phyloP scores from a whole-genome alignment of 176 grass and related monocot species.

The Alloteropsis semialata region DNA sequence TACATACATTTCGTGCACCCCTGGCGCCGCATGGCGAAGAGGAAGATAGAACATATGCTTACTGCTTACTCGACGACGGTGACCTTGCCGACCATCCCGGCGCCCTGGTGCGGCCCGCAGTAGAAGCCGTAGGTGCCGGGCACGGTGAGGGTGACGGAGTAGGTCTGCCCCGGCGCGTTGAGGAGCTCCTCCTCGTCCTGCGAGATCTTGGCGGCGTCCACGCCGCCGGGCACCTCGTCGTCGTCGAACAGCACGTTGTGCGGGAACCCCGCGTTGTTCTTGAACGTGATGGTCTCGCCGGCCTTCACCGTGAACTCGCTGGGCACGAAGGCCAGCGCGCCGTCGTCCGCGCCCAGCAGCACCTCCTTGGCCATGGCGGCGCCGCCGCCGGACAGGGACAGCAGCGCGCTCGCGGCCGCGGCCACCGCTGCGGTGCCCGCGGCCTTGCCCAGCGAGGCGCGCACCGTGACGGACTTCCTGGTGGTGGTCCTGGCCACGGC shows the following conservation, averaged over 20 bases:
- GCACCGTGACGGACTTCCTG: too few species aligned
- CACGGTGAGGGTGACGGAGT: slow-evolving; percentile 63
- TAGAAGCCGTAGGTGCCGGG: slow-evolving; percentile 85
- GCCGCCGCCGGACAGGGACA: background rate
- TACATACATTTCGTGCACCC: too few species aligned
- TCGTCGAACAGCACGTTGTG: slow-evolving; percentile 88
- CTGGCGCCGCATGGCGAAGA: too few species aligned
- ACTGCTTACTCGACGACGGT: slow-evolving; percentile 49
- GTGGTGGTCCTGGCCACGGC: too few species aligned
- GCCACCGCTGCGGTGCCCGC: too few species aligned
- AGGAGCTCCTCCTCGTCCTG: slow-evolving; percentile 50
- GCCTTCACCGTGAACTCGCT: background rate
- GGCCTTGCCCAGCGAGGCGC: too few species aligned
- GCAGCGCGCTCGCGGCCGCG: too few species aligned
- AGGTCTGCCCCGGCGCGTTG: slow-evolving; percentile 61
- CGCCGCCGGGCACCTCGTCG: slow-evolving; percentile 62
- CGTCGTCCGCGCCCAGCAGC: slow-evolving; percentile 46
- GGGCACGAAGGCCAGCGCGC: slow-evolving; percentile 62
- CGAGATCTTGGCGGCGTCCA: slow-evolving; percentile 58
- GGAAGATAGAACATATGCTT: too few species aligned
- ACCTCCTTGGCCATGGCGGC: slow-evolving; percentile 53
- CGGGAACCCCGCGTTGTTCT: slow-evolving; percentile 81
- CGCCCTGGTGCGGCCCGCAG: slow-evolving; percentile 80
- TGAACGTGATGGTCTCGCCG: slow-evolving; percentile 33
- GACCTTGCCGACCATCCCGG: slow-evolving; percentile 77